Evolutionary conservation across 2,329 filamentous ascomycete genomes (phyloP).

Genomic region (Trichophaea hybrida): DNA sequence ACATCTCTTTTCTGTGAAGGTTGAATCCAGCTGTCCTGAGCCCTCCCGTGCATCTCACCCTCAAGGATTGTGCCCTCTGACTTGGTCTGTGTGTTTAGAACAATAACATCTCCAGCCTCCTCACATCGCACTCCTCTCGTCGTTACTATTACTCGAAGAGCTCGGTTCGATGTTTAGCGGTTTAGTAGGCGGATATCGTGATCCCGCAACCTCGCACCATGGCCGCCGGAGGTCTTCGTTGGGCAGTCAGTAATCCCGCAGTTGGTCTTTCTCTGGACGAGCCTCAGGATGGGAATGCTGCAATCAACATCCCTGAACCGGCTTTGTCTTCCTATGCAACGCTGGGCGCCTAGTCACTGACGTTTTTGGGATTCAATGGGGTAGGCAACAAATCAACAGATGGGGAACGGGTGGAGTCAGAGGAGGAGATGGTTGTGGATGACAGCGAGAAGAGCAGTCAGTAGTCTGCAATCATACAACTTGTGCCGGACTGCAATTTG

Average conservation of each 20-base stretch:
- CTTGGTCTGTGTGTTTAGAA: too few species aligned
- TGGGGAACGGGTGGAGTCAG: slow-evolving; percentile 17
- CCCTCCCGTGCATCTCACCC: too few species aligned
- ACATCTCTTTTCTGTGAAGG: too few species aligned
- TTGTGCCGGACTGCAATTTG: background rate
- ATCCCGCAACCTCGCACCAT: slow-evolving; percentile 9
- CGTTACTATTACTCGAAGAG: background rate
- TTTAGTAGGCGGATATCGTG: background rate
- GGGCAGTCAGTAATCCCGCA: slow-evolving; percentile 9
- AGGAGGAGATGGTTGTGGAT: slow-evolving; percentile 27
- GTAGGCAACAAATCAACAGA: slow-evolving; percentile 24
- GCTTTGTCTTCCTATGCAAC: too few species aligned
- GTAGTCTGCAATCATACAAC: background rate
- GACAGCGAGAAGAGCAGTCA: slow-evolving; percentile 28
- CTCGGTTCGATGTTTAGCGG: background rate
- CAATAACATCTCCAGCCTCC: too few species aligned
- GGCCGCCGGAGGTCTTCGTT: slow-evolving; percentile 22
- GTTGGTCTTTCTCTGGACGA: too few species aligned
- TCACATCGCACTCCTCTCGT: too few species aligned
- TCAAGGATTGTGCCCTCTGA: too few species aligned
- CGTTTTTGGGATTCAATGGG: background rate
- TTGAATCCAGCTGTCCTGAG: too few species aligned
- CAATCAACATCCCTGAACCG: too few species aligned
- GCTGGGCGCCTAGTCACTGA: too few species aligned
- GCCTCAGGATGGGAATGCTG: too few species aligned